Evolutionary conservation across 2,329 filamentous ascomycete species (phyloP), one percentile per base, ranked within the genome.

Genomic region (Curvularia verruculosa): DNA sequence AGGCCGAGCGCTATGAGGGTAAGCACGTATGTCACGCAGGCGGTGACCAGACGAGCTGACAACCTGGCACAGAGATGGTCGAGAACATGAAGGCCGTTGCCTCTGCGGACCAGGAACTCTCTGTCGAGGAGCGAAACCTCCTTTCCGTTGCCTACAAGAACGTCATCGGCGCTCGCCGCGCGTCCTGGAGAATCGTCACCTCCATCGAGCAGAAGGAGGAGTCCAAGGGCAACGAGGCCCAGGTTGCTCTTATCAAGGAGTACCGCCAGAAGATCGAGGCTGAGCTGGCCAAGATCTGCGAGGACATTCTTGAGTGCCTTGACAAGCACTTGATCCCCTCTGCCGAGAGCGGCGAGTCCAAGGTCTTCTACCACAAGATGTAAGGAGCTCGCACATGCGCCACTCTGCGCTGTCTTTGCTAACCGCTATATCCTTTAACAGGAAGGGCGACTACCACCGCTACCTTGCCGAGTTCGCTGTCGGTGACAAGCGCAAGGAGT

Each of bases 291-390:
- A 95, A 96, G 85, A 95, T 98, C 84, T 97, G 94, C 84, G 90
- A 96, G 78, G 94, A 98, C 77, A 95, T 98, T 77, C 89, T 98
- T 65, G 90, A 96, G 73, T 93, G 96, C 72, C 87, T 98, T 57
- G 92, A 97, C 83, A 82, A 94, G 82, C 90, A 94, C 84, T 85
- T 98, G 75, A 97, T 98, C 75, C 91, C 92, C 72, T 95, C 91
- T 73, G 94, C 94, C 71, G 89, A 95, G 85, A 92, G 88, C 75
- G 94, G 93, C 81, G 94, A 98, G 85, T 96, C 92, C 75, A 97
- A 97, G 88, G 94, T 98, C 73, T 98, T 98, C 84, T 97, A 97
- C 85, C 93, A 98, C 90, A 98, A 98, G 89, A 98, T 98, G 92
- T 96, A 80, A 70, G 40, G 37, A 45, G 18, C n/a, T n/a, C 48